phyloP scores from a whole-genome alignment of 208 protist species.

The Naegleria fowleri region DNA sequence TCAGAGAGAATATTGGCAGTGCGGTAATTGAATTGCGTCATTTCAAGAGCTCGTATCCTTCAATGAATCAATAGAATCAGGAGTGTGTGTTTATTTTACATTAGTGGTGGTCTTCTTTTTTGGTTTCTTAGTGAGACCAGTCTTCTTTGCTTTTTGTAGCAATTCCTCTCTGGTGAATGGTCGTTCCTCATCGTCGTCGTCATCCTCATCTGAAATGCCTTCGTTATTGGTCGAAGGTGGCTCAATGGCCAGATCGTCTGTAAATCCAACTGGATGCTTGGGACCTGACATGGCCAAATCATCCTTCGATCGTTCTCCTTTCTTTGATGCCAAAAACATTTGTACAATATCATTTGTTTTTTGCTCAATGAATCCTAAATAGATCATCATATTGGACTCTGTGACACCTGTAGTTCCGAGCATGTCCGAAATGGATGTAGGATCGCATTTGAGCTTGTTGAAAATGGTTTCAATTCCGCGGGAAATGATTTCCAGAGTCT shows the following conservation, averaged over 20 bases:
- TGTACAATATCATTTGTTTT: constrained; percentile 63
- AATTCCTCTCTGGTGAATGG: constrained; percentile 31
- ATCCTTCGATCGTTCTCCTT: neutral
- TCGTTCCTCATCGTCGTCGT: constrained; percentile 31
- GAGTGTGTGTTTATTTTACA: neutral
- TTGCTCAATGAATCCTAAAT: constrained; percentile 80
- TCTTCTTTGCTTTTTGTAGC: constrained; percentile 43
- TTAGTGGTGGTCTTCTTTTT: constrained; percentile 20
- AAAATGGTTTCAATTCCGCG: constrained; percentile 69
- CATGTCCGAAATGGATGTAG: constrained; percentile 30
- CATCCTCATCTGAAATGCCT: constrained; percentile 11
- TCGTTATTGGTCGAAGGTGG: neutral
- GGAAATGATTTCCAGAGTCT: constrained; percentile 58
- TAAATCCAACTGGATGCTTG: neutral
- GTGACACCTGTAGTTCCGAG: constrained; percentile 51
- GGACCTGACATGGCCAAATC: neutral
- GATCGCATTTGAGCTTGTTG: constrained; percentile 58
- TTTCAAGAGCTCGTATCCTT: no score
- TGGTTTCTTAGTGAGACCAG: constrained; percentile 44
- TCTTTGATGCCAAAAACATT: no score
- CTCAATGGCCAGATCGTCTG: neutral
- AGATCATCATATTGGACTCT: constrained; percentile 72
- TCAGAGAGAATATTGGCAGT: neutral
- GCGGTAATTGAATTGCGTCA: neutral
- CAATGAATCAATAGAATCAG: no score